Base-by-base conservation (phyloP, 2,329 filamentous ascomycete species). In the Graphilbum sp. region DNA sequence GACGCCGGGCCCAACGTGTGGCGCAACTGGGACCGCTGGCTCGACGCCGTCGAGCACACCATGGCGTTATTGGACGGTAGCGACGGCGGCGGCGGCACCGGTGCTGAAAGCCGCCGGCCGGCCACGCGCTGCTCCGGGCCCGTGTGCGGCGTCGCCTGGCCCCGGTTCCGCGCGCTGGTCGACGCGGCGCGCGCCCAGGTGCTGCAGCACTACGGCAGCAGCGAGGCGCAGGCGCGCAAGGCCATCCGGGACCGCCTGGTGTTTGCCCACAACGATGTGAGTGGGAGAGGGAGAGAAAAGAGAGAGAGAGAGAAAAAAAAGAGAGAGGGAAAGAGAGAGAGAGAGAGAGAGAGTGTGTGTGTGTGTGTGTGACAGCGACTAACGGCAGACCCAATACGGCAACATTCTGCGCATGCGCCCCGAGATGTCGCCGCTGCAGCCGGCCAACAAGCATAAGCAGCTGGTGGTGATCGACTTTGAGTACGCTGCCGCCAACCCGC, bases 391-490 rank as follows among this genome's bases (percentile, higher is more conserved):
- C 5, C 90, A 98, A 75, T 96, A 98, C 52, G 90, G 90, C 46
- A 98, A 98, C 54, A 90, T 98, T 45, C 74, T 98, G 36, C 84
- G 87, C 29, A 57, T 78, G 36, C 63, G 64, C 3, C 72, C 72
- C 39, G 72, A 84, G 47, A 79, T 86, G 49, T 95, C 87, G 0
- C 90, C 88, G 1, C 70, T 96, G 11, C 72, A 90, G 36, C 86
- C 90, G 0, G 77, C 82, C 41, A 96, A 96, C 57, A 77, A 88
- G 48, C 90, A 98, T 61, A 96, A 93, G 57, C 88, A 93, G 58
- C 72, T 98, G 13, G 72, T 96, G 15, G 90, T 98, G 45, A 98
- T 98, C 51, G 90, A 98, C 55, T 98, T 98, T 51, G 90, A 98
- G 53, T 98, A 98, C 54, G 82, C 90, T 2, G 87, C 79, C 3